These are phyloP conservation scores for Cardiospermum halicacabum DNA, from an alignment of 345 rosid species.

Conservation along the genomic window DNA sequence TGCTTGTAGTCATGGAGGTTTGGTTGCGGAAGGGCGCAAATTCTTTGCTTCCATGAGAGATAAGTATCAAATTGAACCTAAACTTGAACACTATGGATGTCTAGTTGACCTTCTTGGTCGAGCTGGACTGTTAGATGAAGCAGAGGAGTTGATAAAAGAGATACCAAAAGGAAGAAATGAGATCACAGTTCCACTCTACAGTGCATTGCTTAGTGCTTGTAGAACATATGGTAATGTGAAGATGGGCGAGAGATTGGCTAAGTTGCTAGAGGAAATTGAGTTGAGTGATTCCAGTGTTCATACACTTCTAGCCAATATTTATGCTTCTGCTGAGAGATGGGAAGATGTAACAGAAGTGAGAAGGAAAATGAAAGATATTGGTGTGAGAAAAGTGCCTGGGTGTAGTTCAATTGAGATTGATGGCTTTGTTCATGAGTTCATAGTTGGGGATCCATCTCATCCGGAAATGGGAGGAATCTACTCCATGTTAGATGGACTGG, in stretches of 20 bases:
- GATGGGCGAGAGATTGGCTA: background rate
- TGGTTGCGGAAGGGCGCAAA: background rate
- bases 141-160: background rate
- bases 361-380: conserved; percentile 64
- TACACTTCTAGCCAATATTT: conserved; percentile 24
- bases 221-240: background rate
- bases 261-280: background rate
- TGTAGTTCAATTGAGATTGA: conserved; percentile 63
- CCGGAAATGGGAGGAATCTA: conserved; percentile 33
- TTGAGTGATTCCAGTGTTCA: background rate
- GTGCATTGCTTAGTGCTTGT: background rate
- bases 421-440: conserved; percentile 18
- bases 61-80: background rate
- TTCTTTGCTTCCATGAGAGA: background rate
- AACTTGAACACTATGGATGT: background rate
- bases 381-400: conserved; percentile 69
- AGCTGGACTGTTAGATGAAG: background rate
- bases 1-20: conserved; percentile 3
- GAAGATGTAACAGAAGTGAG: conserved; percentile 65
- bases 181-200: background rate
- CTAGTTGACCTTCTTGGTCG: conserved; percentile 1
- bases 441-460: conserved; percentile 40
- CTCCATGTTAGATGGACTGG: conserved; percentile 25
- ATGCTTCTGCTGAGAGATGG: conserved; percentile 70
- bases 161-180: background rate